Evolutionary conservation across 345 rosid genomes (phyloP), one percentile per base, ranked within the genome.

Genomic region (Cardiospermum halicacabum): DNA sequence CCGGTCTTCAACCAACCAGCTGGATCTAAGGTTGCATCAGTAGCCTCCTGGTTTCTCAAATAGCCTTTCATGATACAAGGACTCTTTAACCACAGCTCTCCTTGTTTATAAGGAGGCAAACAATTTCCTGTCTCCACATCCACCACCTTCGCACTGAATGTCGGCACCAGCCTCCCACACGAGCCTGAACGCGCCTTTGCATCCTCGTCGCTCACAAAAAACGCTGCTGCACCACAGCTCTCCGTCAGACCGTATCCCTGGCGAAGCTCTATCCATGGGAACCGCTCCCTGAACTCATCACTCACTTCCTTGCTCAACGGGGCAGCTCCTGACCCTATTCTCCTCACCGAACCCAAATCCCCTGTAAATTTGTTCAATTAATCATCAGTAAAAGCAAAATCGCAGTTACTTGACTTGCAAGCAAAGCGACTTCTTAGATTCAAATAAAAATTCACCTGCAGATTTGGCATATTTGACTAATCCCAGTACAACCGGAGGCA

Each of bases 1-100:
- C 88, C 93, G 12, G 89, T 82, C 70, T 54, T 82, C 48, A 84
- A 65, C 89, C 93, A 87, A 22, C 89, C 88, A 7, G 79, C 85
- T 3, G 69, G 28, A 60, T 66, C 74, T 27, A 87, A 11, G 0
- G 80, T 78, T 0, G 75, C 81, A 4, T 73, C 68, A 0, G 93
- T 81, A 21, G 88, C 89, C 56, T 79, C 84, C 60, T 74, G 70
- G 11, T 80, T 82, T 57, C 67, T 28, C 55, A 84, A 72, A 56
- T 87, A 78, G 31, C 85, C 85, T 57, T 67, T 75, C 87, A 82
- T 82, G 34, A 84, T 63, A 0, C 82, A 56, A 36, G 83, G 77
- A 56, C 87, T 71, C 70, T 65, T 82, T 3, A 84, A 22, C 92
- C 81, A 84, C 22, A 84, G 50, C 75, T 86, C 89, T 25, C 92